Evolutionary conservation across 2,329 filamentous ascomycete genomes (phyloP).

Genomic region (Calonectria pseudoreteaudii): DNA sequence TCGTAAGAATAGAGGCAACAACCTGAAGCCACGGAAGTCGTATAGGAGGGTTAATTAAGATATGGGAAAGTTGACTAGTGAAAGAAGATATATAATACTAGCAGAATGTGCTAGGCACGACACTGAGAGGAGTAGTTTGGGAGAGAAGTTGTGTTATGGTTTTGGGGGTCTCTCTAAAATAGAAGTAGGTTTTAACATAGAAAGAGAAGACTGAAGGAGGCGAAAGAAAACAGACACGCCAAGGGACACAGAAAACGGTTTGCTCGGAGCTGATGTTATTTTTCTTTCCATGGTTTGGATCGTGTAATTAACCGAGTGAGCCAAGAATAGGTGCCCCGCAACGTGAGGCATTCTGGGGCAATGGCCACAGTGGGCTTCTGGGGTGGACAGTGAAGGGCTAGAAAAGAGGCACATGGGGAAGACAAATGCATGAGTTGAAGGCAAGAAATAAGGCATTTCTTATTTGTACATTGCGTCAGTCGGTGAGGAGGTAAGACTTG

Average conservation of each 20-base stretch:
- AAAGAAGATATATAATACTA: too few relatives aligned
- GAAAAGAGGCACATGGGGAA: not conserved
- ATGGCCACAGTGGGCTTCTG: not conserved
- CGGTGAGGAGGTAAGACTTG: constrained; percentile 22
- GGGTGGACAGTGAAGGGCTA: not conserved
- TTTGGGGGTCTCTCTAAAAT: not conserved
- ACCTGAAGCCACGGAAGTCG: too few relatives aligned
- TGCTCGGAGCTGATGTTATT: not conserved
- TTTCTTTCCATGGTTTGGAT: not conserved
- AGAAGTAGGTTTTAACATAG: not conserved
- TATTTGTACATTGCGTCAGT: not conserved
- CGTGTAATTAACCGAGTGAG: not conserved
- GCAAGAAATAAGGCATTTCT: not conserved
- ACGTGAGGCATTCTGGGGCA: not conserved
- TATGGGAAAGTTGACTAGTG: too few relatives aligned
- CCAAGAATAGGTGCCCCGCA: not conserved
- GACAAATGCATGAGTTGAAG: not conserved
- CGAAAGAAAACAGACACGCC: not conserved
- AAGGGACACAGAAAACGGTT: too few relatives aligned
- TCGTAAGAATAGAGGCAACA: too few relatives aligned
- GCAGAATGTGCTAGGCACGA: too few relatives aligned
- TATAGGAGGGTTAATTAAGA: too few relatives aligned
- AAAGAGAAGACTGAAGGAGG: not conserved
- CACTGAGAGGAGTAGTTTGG: too few relatives aligned
- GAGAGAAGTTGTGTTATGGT: not conserved